Conservation (phyloP, 768 basidiomycete genomes). For the Mycena polygramma region DNA sequence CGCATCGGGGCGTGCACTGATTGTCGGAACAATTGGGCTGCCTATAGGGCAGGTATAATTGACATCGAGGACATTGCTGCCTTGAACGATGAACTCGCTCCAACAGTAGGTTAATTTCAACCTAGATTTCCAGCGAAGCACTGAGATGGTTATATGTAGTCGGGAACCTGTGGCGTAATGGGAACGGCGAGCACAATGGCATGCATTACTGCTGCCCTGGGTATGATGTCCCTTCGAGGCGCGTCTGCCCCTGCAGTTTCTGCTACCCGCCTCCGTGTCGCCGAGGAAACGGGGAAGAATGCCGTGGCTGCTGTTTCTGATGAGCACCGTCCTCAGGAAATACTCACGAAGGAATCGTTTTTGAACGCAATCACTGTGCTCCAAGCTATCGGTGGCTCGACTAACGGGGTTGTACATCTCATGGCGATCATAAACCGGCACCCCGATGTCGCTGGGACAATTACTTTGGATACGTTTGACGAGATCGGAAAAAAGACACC, state of each 20-base stretch:
- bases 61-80: constrained; percentile 39
- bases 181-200: constrained; percentile 39
- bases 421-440: constrained; percentile 69
- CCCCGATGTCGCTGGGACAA: constrained; percentile 58
- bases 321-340: constrained; percentile 41
- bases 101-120: constrained; percentile 21
- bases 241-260: constrained; percentile 39
- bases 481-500: constrained; percentile 37
- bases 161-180: constrained; percentile 38
- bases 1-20: constrained; percentile 38
- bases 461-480: constrained; percentile 36
- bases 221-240: constrained; percentile 37
- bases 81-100: constrained; percentile 36
- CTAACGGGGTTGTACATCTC: constrained; percentile 73
- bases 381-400: constrained; percentile 72
- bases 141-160: constrained; percentile 18
- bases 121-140: neutral
- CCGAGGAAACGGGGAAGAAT: constrained; percentile 36
- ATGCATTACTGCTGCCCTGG: constrained; percentile 33
- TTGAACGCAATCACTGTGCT: constrained; percentile 75
- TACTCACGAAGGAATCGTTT: constrained; percentile 71
- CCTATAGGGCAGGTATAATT: constrained; percentile 36
- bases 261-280: constrained; percentile 36
- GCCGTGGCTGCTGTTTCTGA: constrained; percentile 33
- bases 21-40: constrained; percentile 37